A percentile compares a stretch with the other conserved stretches of the same genome.
Conservation (phyloP, 345 rosid species). For the Lepidium africanum region DNA sequence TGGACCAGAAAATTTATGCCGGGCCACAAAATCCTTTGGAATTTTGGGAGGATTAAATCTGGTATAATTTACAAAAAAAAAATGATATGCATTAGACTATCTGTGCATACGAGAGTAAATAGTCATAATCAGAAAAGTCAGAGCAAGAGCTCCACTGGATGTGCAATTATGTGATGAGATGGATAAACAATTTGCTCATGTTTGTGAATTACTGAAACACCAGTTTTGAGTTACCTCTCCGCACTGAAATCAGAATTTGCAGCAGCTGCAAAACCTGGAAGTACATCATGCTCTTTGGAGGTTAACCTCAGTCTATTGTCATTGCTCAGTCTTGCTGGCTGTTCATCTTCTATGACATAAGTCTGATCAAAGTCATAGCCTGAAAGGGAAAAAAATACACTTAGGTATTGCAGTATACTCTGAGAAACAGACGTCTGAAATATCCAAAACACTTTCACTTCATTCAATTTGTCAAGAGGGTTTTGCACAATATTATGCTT, state of each 20-base stretch:
- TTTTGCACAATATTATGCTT: background rate
- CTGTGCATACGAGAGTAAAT: background rate
- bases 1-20: conserved; percentile 62
- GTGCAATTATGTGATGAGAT: background rate
- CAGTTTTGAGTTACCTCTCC: conserved; percentile 54
- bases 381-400: conserved; percentile 15
- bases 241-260: conserved; percentile 51
- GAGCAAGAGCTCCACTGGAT: background rate
- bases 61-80: conserved; percentile 27
- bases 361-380: conserved; percentile 69
- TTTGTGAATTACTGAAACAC: background rate
- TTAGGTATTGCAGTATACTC: conserved; percentile 1
- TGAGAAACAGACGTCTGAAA: background rate
- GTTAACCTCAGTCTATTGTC: conserved; percentile 51
- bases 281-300: conserved; percentile 52
- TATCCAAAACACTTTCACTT: background rate
- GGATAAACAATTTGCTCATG: background rate
- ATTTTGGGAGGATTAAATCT: conserved; percentile 82
- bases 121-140: background rate
- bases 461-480: background rate
- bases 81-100: background rate
- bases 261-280: conserved; percentile 72
- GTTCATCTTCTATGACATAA: conserved; percentile 71
- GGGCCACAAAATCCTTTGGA: conserved; percentile 73
- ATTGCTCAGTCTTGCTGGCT: conserved; percentile 41